phyloP scores from a whole-genome alignment of 2,329 filamentous ascomycete genomes.

The Beauveria sp. region DNA sequence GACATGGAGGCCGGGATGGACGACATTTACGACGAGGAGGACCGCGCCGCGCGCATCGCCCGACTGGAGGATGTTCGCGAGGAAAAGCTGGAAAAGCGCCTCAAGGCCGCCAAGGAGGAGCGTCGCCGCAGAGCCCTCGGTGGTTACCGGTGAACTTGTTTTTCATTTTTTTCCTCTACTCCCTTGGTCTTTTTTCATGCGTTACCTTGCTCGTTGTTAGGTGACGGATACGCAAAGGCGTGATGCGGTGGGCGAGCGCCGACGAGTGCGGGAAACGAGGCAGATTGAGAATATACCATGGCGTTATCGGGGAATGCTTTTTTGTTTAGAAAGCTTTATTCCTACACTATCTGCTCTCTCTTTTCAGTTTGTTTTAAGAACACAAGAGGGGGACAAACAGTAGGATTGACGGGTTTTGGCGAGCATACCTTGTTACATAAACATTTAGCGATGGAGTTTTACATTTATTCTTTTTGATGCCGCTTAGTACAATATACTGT shows the following conservation, averaged over 20 bases:
- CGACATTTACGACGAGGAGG: constrained; percentile 67
- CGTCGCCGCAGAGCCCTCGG: constrained; percentile 35
- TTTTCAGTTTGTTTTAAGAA: not conserved
- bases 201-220: no score
- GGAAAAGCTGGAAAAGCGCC: constrained; percentile 51
- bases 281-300: not conserved
- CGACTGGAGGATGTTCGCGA: constrained; percentile 61
- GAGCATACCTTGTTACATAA: no score
- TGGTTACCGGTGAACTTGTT: not conserved
- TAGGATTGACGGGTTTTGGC: no score
- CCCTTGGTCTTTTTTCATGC: not conserved
- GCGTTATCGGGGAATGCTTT: constrained; percentile 10
- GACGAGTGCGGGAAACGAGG: not conserved
- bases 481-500: no score
- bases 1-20: constrained; percentile 73
- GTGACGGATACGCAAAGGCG: not conserved
- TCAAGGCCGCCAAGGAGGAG: constrained; percentile 57
- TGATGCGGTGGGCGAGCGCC: not conserved
- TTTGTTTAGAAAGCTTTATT: not conserved
- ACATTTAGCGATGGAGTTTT: no score
- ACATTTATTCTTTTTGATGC: no score
- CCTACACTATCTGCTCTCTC: not conserved
- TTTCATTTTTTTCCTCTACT: not conserved
- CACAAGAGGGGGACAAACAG: no score
- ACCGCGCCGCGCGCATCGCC: constrained; percentile 51